Evolutionary conservation across 768 basidiomycete species (phyloP), one percentile per base, ranked within the genome.

Genomic region (Glaciozyma martinii): DNA sequence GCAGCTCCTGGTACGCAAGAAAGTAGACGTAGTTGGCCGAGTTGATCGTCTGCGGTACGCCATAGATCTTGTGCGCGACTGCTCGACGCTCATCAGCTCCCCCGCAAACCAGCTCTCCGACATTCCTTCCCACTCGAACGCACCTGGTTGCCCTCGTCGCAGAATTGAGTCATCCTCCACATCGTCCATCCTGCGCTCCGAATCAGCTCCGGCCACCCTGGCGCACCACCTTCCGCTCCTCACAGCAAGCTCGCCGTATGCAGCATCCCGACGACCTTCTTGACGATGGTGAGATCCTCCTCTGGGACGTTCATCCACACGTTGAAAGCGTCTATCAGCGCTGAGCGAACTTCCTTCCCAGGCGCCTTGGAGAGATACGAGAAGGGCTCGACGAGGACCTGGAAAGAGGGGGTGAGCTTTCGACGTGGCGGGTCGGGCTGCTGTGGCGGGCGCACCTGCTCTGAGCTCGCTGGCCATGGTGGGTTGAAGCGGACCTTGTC

Each of bases 21-120:
- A 98, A 99, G 75, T 94, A 97, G 33, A 92, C 90, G 70, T 97
- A 98, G 74, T 95, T 97, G 0, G 94, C 94, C 0, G 87, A 85
- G 75, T 99, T 99, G 78, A 99, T 92, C 0, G 94, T 95, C 74
- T 97, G 94, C 0, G 94, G 90, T 4, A 95, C 79, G 2, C 94
- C 94, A 72, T 94, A 99, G 70, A 99, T 94, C 79, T 89, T 90
- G 79, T 99, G 93, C 0, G 90, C 84, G 29, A 93, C 93, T 86
- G 67, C 44, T 1, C 63, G n/a, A 53, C 60, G 23, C 32, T 32
- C 40, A 8, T 40, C 43, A 53, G 19, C 21, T 46, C 19, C 23
- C 13, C n/a, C n/a, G 29, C 15, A 21, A 23, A 10, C 33, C 25
- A 21, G 19, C 37, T 40, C 37, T 25, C 25, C 56, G 56, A 42